phyloP scores from a whole-genome alignment of 2,329 filamentous ascomycete species.

The Paecilomyces fulvus region DNA sequence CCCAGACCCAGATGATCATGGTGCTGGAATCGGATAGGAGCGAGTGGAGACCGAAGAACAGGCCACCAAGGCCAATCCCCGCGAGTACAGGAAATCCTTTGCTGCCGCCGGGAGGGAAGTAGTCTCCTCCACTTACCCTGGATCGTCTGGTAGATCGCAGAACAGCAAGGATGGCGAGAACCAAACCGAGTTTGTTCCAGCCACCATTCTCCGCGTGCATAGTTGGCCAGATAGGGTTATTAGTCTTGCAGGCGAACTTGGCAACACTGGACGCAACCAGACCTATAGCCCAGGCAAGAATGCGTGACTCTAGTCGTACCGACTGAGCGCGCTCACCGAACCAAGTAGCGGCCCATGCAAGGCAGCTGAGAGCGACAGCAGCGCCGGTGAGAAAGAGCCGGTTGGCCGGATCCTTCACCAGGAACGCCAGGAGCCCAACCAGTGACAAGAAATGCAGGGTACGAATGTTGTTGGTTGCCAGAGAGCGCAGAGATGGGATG shows the following conservation, averaged over 20 bases:
- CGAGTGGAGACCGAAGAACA: constrained; percentile 86
- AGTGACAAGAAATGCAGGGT: constrained; percentile 69
- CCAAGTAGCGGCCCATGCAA: constrained; percentile 77
- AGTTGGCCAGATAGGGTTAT: constrained; percentile 94
- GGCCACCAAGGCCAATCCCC: constrained; percentile 68
- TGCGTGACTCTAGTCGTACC: constrained; percentile 68
- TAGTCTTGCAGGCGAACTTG: constrained; percentile 89
- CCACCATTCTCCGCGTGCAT: constrained; percentile 86
- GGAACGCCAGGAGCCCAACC: constrained; percentile 69
- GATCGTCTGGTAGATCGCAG: constrained; percentile 64
- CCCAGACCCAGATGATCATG: constrained; percentile 98
- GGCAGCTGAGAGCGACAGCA: constrained; percentile 67
- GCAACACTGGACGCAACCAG: constrained; percentile 76
- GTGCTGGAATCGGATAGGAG: constrained; percentile 94
- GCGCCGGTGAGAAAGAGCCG: constrained; percentile 77
- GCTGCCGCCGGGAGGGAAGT: constrained; percentile 44
- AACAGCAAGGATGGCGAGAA: constrained; percentile 66
- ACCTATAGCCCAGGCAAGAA: constrained; percentile 72
- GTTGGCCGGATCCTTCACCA: constrained; percentile 60
- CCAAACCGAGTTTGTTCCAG: constrained; percentile 77
- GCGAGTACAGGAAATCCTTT: constrained; percentile 63
- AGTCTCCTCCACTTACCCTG: constrained; percentile 43
- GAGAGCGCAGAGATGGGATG: constrained; percentile 58
- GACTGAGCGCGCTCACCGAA: constrained; percentile 68
- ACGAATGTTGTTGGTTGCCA: constrained; percentile 61